Evolutionary conservation across 108 stramenopile species (phyloP), one percentile per base, ranked within the genome.

Genomic region (Conticribra weissflogii): DNA sequence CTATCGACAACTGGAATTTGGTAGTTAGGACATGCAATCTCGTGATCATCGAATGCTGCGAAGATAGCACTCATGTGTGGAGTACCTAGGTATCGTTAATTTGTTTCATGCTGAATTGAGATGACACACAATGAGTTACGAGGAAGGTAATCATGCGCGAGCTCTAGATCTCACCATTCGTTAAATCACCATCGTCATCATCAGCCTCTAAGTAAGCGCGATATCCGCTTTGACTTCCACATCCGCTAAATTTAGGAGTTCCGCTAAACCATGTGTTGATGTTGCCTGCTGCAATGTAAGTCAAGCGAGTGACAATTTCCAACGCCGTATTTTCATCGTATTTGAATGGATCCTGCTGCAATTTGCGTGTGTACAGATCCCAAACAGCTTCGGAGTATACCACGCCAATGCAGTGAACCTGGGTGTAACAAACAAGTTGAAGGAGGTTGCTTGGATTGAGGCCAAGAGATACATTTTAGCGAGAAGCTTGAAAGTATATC

Each of bases 331-430:
- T 59, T 9, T 74, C 63, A 29, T 74, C 72, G 18, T 65, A 65
- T 16, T 61, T 61, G n/a, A 58, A 51, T 14, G 57, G 53, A 34
- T 24, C 3, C 2, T 2, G 32, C 25, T 49, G 72, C 23, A 72
- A 27, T 4, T 63, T 15, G 31, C 63, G 54, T 36, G 64, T 65
- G 49, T 59, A 65, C 5, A 74, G 34, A 1, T 54, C 63, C 72
- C 72, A 74, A 25, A 74, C 44, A 34, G 72, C 72, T 52, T 74
- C 68, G 19, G 57, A 29, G 24, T 68, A 68, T 1, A 68, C 68
- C 32, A 50, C 32, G 2, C 68, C 68, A 34, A 49, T 1, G 33
- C 68, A 68, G 22, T 68, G 68, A 16, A 68, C 68, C 48, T 58
- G 5, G 17, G 21, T 12, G 21, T 30, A 19, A 27, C 45, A 16